Base-by-base conservation (phyloP, 768 basidiomycete species). In the Lepiota brunneoincarnata region DNA sequence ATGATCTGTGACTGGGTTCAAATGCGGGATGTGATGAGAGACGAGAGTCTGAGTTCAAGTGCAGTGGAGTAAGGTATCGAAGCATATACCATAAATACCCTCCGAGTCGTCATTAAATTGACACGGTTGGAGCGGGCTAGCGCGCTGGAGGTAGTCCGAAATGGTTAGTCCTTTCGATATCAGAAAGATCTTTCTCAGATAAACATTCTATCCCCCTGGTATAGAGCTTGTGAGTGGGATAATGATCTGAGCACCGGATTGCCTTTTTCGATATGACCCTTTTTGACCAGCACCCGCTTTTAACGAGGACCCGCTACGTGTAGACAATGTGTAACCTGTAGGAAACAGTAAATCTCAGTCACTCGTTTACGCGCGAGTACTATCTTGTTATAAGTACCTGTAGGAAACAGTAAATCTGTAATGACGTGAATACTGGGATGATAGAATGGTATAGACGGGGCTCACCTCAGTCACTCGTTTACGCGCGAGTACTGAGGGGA, bases 71-170 rank as follows among this genome's bases (percentile, higher is more conserved):
- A n/a, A n/a, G n/a, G n/a, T n/a, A n/a, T n/a, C n/a, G n/a, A n/a
- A 56, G 58, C 59, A 49, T 57, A 62, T 62, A 62, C 49, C 69
- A 69, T 73, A 72, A 69, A 75, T 66, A 71, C 60, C 55, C 41
- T 55, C 59, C 34, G n/a, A n/a, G n/a, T n/a, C 51, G 55, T 55
- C 36, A 42, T n/a, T 41, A 59, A 64, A 70, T 67, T 54, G 66
- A 73, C 75, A 75, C 76, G 75, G 72, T 78, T 73, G 58, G 64
- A 73, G 68, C 76, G 76, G 75, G 71, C 69, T 65, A 61, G 62
- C 59, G 63, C 56, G 59, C 63, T 51, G 63, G 53, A 43, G 57
- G 60, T 38, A 64, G 64, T 62, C 69, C 66, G 74, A 71, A 73
- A 74, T 67, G 61, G 63, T 59, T 67, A 68, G 70, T 71, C 71